These are phyloP conservation scores for Turnera subulata DNA, from an alignment of 345 rosid genomes.

Conservation along the genomic window DNA sequence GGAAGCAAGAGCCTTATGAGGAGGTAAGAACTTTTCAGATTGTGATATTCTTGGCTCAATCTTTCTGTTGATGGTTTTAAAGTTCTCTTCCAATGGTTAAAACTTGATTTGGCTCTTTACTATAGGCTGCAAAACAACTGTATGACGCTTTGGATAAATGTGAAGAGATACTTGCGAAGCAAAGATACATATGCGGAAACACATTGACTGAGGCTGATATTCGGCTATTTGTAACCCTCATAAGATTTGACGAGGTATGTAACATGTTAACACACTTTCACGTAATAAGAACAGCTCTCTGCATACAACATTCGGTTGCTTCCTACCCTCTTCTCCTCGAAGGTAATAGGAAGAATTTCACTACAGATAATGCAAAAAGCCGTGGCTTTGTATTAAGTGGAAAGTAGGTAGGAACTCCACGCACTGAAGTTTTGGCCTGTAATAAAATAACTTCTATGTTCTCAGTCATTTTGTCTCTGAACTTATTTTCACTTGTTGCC, in stretches of 20 bases:
- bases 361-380: too few relatives aligned
- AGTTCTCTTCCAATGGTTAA: background rate
- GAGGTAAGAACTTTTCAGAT: conserved; percentile 21
- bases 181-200: conserved; percentile 68
- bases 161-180: conserved; percentile 64
- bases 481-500: too few relatives aligned
- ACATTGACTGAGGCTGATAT: conserved; percentile 67
- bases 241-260: conserved; percentile 98
- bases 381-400: too few relatives aligned
- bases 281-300: too few relatives aligned
- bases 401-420: too few relatives aligned
- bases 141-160: conserved; percentile 74
- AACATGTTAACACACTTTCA: too few relatives aligned
- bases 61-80: background rate
- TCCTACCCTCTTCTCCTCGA: too few relatives aligned
- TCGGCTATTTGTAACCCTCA: conserved; percentile 71
- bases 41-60: background rate
- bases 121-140: conserved; percentile 64
- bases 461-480: too few relatives aligned
- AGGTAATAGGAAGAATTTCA: too few relatives aligned
- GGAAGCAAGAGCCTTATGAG: conserved; percentile 45
- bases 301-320: too few relatives aligned
- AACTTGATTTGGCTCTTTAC: background rate
- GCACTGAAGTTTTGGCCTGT: too few relatives aligned
- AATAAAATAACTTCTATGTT: too few relatives aligned